Evolutionary conservation across 768 basidiomycete species (phyloP).

Genomic region (Russula lepida): DNA sequence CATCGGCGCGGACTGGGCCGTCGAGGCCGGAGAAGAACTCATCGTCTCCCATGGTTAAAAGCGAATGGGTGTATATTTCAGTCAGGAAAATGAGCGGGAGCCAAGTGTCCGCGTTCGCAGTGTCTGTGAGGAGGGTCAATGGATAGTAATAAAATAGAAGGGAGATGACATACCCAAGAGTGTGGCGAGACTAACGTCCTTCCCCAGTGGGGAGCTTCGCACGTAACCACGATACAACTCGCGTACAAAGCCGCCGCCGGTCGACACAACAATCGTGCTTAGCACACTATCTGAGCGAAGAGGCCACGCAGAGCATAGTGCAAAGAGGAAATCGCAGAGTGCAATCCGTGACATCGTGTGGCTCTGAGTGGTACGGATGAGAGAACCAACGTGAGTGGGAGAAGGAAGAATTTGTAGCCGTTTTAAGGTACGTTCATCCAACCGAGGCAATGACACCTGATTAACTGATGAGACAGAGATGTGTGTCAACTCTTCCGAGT

Average conservation of each 20-base stretch:
- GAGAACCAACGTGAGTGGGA: conserved; percentile 42
- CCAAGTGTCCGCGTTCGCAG: conserved; percentile 43
- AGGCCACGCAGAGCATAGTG: conserved; percentile 55
- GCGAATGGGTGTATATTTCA: conserved; percentile 74
- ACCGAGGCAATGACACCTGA: conserved; percentile 29
- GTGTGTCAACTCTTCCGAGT: conserved; percentile 26
- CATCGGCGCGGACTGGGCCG: conserved; percentile 22
- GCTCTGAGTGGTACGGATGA: conserved; percentile 41
- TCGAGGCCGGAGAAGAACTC: conserved; percentile 68
- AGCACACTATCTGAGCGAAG: conserved; percentile 49
- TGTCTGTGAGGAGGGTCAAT: conserved; percentile 30
- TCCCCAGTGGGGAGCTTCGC: conserved; percentile 51
- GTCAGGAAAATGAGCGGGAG: conserved; percentile 67
- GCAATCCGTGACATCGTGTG: conserved; percentile 34
- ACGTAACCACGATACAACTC: conserved; percentile 69
- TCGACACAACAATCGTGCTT: conserved; percentile 40
- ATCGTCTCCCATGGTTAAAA: conserved; percentile 92
- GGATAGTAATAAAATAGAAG: not conserved
- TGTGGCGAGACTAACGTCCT: conserved; percentile 36
- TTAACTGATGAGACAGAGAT: conserved; percentile 32
- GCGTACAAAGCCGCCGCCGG: conserved; percentile 56
- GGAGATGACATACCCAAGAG: conserved; percentile 33
- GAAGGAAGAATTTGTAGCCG: conserved; percentile 53
- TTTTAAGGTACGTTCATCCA: conserved; percentile 54
- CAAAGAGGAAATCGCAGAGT: conserved; percentile 50